Evolutionary conservation across 2,329 filamentous ascomycete genomes (phyloP).

Genomic region (Trichoderma aggressivum): DNA sequence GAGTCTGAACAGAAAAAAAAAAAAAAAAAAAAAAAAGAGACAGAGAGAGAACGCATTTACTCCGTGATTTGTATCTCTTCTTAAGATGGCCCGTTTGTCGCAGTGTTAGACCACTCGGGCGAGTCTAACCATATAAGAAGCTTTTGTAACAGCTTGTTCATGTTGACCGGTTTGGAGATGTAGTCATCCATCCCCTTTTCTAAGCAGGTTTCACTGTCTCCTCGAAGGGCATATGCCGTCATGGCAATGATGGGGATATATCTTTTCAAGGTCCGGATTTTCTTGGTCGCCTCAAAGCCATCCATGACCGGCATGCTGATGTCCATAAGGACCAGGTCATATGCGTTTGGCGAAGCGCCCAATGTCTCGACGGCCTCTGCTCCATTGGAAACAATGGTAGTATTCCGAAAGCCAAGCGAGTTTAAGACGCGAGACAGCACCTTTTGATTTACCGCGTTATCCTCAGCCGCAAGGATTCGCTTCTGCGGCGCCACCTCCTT

Average conservation of each 20-base stretch:
- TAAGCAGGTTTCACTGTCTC: conserved; percentile 51
- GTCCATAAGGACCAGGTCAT: conserved; percentile 40
- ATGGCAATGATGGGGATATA: conserved; percentile 52
- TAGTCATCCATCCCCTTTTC: conserved; percentile 55
- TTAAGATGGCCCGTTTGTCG: neutral
- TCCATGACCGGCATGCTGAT: conserved; percentile 55
- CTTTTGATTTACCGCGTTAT: conserved; percentile 43
- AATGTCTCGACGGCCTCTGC: conserved; percentile 29
- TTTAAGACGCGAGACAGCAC: conserved; percentile 37
- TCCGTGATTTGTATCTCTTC: neutral
- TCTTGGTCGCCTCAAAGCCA: conserved; percentile 43
- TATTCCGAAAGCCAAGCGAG: conserved; percentile 38
- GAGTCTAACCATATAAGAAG: conserved; percentile 28
- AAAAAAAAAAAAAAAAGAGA: too few species aligned
- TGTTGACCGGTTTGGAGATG: conserved; percentile 52
- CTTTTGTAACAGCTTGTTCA: conserved; percentile 21
- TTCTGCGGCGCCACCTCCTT: conserved; percentile 37
- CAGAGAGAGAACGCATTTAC: neutral
- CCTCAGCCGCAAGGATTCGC: conserved; percentile 40
- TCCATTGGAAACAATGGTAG: conserved; percentile 23
- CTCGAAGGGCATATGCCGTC: conserved; percentile 54
- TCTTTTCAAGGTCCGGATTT: conserved; percentile 42
- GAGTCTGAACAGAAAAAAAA: neutral
- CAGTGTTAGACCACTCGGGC: neutral
- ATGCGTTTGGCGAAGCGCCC: conserved; percentile 27